Evolutionary conservation across 768 basidiomycete species (phyloP).

Genomic region (Pluteus cervinus): DNA sequence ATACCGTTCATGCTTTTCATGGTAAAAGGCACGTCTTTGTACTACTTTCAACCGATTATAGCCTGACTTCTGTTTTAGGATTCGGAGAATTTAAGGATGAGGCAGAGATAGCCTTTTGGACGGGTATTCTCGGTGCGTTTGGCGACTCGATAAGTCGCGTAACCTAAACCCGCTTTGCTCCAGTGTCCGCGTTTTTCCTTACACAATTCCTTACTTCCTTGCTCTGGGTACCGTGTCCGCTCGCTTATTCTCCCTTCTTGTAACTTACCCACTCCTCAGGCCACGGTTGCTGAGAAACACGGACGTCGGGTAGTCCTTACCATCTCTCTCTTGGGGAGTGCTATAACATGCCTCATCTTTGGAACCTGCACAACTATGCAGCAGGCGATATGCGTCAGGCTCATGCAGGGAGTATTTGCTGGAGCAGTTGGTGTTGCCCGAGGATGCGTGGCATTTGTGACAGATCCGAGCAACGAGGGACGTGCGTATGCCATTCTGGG

Average conservation of each 20-base stretch:
- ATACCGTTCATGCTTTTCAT: conserved; percentile 92
- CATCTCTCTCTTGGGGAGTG: conserved; percentile 80
- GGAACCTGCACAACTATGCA: conserved; percentile 71
- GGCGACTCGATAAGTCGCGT: conserved; percentile 4
- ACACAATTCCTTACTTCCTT: conserved; percentile 95
- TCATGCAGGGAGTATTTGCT: conserved; percentile 88
- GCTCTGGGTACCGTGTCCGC: conserved; percentile 62
- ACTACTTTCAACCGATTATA: background rate
- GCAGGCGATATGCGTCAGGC: conserved; percentile 80
- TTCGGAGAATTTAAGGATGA: conserved; percentile 71
- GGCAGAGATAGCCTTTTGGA: conserved; percentile 84
- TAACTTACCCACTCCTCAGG: conserved; percentile 33
- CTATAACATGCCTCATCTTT: conserved; percentile 70
- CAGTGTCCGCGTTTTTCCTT: conserved; percentile 84
- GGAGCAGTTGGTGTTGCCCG: conserved; percentile 95
- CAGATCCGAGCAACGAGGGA: conserved; percentile 89
- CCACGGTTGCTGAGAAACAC: conserved; percentile 91
- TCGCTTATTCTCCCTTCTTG: conserved; percentile 5
- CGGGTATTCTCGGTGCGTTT: conserved; percentile 71
- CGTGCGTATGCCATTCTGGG: conserved; percentile 93
- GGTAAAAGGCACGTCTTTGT: conserved; percentile 63
- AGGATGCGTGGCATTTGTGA: conserved; percentile 80
- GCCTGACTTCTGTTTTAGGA: conserved; percentile 29
- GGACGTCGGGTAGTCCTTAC: conserved; percentile 81
- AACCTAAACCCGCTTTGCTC: conserved; percentile 10